Evolutionary conservation across 1,139 yeast species (phyloP).

Genomic region (Yamadazyma kanchanaburiensis): DNA sequence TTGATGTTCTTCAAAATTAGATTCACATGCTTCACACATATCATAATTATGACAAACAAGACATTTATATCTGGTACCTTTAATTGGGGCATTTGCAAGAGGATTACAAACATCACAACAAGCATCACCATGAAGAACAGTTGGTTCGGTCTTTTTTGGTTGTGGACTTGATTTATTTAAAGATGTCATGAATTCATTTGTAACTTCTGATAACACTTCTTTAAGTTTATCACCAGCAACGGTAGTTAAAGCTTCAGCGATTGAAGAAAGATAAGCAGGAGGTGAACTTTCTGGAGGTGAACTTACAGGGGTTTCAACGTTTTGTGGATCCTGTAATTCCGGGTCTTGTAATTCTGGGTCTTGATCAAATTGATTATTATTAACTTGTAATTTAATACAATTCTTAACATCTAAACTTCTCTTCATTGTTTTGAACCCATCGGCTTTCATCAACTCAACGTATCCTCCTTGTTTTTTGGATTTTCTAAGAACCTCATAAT

Average conservation of each 20-base stretch:
- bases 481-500: conserved; percentile 23
- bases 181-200: conserved; percentile 9
- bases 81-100: conserved; percentile 25
- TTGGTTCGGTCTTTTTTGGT: neutral
- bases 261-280: conserved; percentile 7
- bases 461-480: conserved; percentile 43
- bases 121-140: conserved; percentile 17
- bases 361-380: neutral
- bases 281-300: neutral
- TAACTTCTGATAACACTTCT: conserved; percentile 11
- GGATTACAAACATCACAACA: conserved; percentile 45
- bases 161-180: conserved; percentile 1
- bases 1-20: conserved; percentile 11
- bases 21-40: conserved; percentile 52
- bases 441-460: conserved; percentile 33
- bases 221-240: conserved; percentile 14
- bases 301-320: neutral
- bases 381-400: conserved; percentile 27
- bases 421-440: conserved; percentile 43
- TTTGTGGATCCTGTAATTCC: neutral
- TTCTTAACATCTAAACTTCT: conserved; percentile 48
- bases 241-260: conserved; percentile 12
- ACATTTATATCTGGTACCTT: conserved; percentile 54
- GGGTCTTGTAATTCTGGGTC: too few species aligned
- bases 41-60: conserved; percentile 54